Conservation (phyloP, 768 basidiomycete species). For the Thelephora ganbajun region DNA sequence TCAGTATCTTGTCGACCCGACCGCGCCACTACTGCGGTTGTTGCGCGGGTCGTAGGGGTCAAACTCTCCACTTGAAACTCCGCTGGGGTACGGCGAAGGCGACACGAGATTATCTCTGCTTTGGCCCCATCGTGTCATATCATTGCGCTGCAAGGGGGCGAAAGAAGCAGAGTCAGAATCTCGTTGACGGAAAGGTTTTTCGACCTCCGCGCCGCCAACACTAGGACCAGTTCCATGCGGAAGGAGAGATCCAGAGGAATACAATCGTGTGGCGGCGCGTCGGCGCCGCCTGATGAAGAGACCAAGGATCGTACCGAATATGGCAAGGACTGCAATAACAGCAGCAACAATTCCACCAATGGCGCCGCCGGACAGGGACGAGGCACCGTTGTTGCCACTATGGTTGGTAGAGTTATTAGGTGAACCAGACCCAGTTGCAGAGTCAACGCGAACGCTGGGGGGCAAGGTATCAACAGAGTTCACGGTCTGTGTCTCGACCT, state of each 20-base stretch:
- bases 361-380: slow-evolving; percentile 22
- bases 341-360: slow-evolving; percentile 38
- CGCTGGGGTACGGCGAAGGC: slow-evolving; percentile 22
- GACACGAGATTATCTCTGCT: slow-evolving; percentile 33
- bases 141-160: slow-evolving; percentile 55
- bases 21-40: slow-evolving; percentile 1
- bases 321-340: slow-evolving; percentile 30
- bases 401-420: slow-evolving; percentile 16
- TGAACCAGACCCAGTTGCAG: slow-evolving; percentile 16
- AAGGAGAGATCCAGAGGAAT: slow-evolving; percentile 19
- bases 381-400: slow-evolving; percentile 11
- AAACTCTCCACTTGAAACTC: slow-evolving; percentile 18
- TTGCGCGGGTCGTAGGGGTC: slow-evolving; percentile 20
- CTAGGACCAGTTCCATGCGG: slow-evolving; percentile 20
- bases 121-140: slow-evolving; percentile 36
- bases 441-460: slow-evolving; percentile 27
- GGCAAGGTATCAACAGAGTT: slow-evolving; percentile 32
- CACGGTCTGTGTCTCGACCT: slow-evolving; percentile 58
- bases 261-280: slow-evolving; percentile 21
- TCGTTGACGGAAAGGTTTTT: slow-evolving; percentile 18
- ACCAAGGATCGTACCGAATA: slow-evolving; percentile 39
- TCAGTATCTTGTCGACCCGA: background rate
- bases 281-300: slow-evolving; percentile 37
- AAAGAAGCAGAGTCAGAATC: slow-evolving; percentile 58
- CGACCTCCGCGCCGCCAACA: slow-evolving; percentile 17